Conservation (phyloP, 208 protist species). For the Trypanosoma platydactyli region DNA sequence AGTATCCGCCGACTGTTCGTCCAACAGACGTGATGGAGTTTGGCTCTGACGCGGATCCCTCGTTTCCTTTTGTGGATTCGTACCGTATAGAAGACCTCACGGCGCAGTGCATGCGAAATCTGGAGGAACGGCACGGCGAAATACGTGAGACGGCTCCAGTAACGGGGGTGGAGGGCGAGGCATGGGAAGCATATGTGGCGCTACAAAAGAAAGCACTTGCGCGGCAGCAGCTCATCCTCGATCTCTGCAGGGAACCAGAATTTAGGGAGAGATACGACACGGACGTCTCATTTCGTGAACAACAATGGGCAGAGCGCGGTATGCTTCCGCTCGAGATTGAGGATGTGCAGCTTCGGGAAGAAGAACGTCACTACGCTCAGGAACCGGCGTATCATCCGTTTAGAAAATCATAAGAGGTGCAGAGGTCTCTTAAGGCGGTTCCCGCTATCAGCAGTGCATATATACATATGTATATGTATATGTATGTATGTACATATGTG, state of each 20-base stretch:
- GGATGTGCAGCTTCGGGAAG: conserved; percentile 31
- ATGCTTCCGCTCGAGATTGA: conserved; percentile 61
- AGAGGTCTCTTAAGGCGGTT: no score
- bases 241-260: conserved; percentile 66
- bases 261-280: conserved; percentile 54
- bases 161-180: conserved; percentile 85
- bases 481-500: neutral
- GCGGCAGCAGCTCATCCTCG: conserved; percentile 80
- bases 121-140: conserved; percentile 61
- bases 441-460: no score
- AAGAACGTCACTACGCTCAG: conserved; percentile 72
- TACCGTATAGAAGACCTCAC: conserved; percentile 68
- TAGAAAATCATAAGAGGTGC: conserved; percentile 32
- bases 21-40: conserved; percentile 65
- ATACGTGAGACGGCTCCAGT: conserved; percentile 66
- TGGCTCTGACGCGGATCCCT: conserved; percentile 16
- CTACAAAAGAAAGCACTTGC: conserved; percentile 79
- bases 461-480: neutral
- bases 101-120: conserved; percentile 24
- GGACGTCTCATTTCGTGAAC: conserved; percentile 47
- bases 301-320: conserved; percentile 60
- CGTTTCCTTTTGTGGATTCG: conserved; percentile 69
- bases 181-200: conserved; percentile 80
- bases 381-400: conserved; percentile 80
- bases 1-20: conserved; percentile 68